These are phyloP conservation scores for Blastocystis sp. DNA, from an alignment of 352 stramenopile species.

Conservation along the genomic window DNA sequence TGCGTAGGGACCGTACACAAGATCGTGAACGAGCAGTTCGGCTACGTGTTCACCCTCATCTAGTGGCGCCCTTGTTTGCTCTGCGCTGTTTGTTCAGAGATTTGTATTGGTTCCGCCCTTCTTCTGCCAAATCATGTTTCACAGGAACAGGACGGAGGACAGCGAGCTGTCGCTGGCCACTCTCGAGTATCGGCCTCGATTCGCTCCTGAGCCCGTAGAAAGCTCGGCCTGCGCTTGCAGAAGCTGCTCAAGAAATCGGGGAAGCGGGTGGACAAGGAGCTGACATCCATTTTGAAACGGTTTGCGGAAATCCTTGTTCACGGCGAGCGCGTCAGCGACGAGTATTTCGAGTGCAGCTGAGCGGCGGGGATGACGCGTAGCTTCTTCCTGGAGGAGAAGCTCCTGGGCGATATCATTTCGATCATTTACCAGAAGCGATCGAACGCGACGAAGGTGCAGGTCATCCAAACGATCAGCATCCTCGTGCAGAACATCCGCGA, in stretches of 20 bases:
- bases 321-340: constrained; percentile 44
- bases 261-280: constrained; percentile 39
- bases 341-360: constrained; percentile 71
- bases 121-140: background rate
- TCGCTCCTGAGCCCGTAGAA: background rate
- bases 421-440: constrained; percentile 68
- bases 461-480: constrained; percentile 73
- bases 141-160: background rate
- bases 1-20: constrained; percentile 38
- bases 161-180: background rate
- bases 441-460: constrained; percentile 70
- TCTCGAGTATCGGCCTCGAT: background rate
- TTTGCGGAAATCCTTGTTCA: constrained; percentile 63
- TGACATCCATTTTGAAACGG: constrained; percentile 50
- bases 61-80: constrained; percentile 24
- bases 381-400: constrained; percentile 71
- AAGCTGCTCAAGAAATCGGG: constrained; percentile 27
- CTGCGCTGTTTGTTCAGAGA: background rate
- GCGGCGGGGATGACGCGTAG: background rate
- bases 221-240: background rate
- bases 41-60: constrained; percentile 19
- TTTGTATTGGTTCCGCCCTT: background rate
- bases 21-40: constrained; percentile 40
- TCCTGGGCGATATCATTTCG: constrained; percentile 64
- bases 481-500: constrained; percentile 71